phyloP scores from a whole-genome alignment of 129 eudicot genomes.

The Dittrichia graveolens region DNA sequence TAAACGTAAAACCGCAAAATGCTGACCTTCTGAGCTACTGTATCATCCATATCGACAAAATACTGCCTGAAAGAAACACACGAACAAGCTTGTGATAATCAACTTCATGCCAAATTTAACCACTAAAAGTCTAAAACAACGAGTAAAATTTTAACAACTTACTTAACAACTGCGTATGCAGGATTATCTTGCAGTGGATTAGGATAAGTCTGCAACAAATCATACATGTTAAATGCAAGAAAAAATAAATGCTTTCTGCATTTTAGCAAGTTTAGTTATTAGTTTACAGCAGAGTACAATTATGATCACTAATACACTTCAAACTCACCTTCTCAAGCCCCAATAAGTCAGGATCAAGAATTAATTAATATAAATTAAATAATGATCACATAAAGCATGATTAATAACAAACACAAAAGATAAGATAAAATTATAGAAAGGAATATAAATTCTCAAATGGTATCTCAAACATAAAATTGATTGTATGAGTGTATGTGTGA shows the following conservation, averaged over 20 bases:
- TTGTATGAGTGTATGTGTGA: background rate
- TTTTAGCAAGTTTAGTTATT: background rate
- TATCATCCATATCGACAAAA: conserved; percentile 78
- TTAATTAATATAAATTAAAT: background rate
- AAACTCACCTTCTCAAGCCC: background rate
- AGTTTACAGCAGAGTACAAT: conserved; percentile 1
- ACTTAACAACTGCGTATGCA: conserved; percentile 86
- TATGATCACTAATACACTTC: conserved; percentile 4
- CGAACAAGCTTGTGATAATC: conserved; percentile 15
- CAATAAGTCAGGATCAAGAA: conserved; percentile 11
- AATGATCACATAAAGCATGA: conserved; percentile 21
- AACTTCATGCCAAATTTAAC: background rate
- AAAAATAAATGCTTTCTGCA: background rate
- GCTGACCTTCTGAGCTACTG: conserved; percentile 74
- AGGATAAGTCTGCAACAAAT: conserved; percentile 60
- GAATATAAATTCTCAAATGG: background rate
- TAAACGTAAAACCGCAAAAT: conserved; percentile 3
- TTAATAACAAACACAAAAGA: conserved; percentile 4
- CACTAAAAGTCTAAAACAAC: background rate
- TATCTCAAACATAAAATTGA: too few species aligned
- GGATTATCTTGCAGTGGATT: conserved; percentile 92
- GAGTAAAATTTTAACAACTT: conserved; percentile 30
- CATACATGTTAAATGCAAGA: conserved; percentile 6
- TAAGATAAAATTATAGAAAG: background rate
- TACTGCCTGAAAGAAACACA: conserved; percentile 64